These are phyloP conservation scores for Globisporangium megalacanthum DNA, from an alignment of 352 stramenopile species.

Conservation along the genomic window DNA sequence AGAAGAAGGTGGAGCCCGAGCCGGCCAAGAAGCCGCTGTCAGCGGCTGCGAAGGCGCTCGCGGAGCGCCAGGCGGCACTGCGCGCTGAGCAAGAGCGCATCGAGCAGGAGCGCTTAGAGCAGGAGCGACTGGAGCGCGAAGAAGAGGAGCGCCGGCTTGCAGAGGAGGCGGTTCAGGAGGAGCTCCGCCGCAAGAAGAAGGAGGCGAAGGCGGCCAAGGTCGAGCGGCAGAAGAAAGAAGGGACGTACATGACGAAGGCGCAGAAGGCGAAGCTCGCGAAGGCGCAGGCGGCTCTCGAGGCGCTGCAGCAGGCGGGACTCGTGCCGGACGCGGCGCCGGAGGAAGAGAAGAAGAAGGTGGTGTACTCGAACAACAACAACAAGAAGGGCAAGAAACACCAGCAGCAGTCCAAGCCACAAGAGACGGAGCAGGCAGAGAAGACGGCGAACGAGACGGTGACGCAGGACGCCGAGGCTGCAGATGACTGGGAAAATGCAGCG, in stretches of 20 bases:
- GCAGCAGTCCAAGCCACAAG: constrained; percentile 24
- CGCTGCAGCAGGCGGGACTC: constrained; percentile 91
- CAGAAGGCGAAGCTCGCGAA: constrained; percentile 93
- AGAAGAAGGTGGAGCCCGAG: constrained; percentile 42
- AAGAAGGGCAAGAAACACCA: constrained; percentile 74
- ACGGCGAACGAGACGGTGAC: constrained; percentile 37
- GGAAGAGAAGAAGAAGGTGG: constrained; percentile 90
- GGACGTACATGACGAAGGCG: constrained; percentile 99
- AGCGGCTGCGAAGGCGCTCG: constrained; percentile 58
- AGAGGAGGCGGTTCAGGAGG: constrained; percentile 47
- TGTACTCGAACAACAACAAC: constrained; percentile 87
- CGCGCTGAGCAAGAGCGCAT: constrained; percentile 69
- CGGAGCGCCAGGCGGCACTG: constrained; percentile 68
- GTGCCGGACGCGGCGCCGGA: constrained; percentile 41
- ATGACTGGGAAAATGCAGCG: constrained; percentile 60
- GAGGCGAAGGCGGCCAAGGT: constrained; percentile 83
- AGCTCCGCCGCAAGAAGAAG: constrained; percentile 75
- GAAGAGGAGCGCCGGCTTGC: constrained; percentile 52
- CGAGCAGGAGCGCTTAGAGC: constrained; percentile 67
- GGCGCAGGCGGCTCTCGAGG: constrained; percentile 86
- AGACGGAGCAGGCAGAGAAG: constrained; percentile 27
- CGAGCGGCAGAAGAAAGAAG: constrained; percentile 94
- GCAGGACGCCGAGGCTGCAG: constrained; percentile 57
- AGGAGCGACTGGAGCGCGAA: constrained; percentile 59
- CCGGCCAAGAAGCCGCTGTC: constrained; percentile 69